Evolutionary conservation across 2,329 filamentous ascomycete genomes (phyloP).

Genomic region (Colletotrichum limetticola): DNA sequence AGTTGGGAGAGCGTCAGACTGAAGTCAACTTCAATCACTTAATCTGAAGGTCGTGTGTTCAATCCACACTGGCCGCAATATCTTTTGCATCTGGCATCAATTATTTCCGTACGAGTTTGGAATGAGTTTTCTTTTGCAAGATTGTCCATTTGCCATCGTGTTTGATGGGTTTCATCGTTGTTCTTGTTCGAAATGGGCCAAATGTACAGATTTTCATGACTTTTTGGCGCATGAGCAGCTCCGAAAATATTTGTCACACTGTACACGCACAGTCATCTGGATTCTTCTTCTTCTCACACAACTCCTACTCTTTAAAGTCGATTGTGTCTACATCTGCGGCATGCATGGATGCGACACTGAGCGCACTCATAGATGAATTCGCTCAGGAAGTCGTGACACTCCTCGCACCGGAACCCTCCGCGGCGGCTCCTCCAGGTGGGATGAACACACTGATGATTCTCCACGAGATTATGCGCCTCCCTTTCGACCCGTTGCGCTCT

Average conservation of each 20-base stretch:
- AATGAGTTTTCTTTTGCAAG: too few relatives aligned
- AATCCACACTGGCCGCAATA: conserved; percentile 27
- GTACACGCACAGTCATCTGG: too few relatives aligned
- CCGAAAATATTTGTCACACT: too few relatives aligned
- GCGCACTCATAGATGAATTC: conserved; percentile 58
- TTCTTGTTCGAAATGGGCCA: too few relatives aligned
- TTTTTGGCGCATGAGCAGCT: too few relatives aligned
- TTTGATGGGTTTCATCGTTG: too few relatives aligned
- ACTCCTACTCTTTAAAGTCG: conserved; percentile 36
- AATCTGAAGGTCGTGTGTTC: conserved; percentile 33
- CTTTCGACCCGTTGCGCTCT: conserved; percentile 36
- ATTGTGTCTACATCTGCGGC: conserved; percentile 58
- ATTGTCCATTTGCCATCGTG: too few relatives aligned
- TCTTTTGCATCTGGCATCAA: neutral
- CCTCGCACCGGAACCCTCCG: conserved; percentile 53
- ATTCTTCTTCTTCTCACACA: too few relatives aligned
- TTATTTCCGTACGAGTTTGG: too few relatives aligned
- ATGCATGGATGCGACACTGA: conserved; percentile 56
- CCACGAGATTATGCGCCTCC: conserved; percentile 40
- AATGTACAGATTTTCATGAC: too few relatives aligned
- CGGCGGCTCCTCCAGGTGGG: conserved; percentile 45
- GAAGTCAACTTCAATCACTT: conserved; percentile 32
- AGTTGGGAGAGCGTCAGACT: conserved; percentile 34
- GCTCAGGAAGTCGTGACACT: conserved; percentile 52
- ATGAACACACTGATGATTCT: conserved; percentile 54